phyloP scores from a whole-genome alignment of 805 yeast species.

The Jamesozyma gamospora region DNA sequence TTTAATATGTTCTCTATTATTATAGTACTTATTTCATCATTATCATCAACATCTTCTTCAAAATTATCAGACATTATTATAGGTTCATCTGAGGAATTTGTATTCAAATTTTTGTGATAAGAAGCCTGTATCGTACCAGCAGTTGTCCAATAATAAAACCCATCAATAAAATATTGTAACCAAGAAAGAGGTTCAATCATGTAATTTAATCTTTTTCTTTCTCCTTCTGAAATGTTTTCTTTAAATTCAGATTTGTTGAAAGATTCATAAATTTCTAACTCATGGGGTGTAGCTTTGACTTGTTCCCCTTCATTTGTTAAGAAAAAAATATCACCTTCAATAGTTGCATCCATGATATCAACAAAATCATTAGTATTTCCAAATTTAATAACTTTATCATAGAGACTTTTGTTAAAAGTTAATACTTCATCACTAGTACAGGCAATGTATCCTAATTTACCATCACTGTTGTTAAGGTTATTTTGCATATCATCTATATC shows the following conservation, averaged over 20 bases:
- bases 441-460: constrained; percentile 17
- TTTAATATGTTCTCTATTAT: constrained; percentile 6
- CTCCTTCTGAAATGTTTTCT: constrained; percentile 12
- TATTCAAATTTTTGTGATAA: constrained; percentile 9
- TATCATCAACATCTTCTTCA: constrained; percentile 3
- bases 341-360: not conserved
- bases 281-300: constrained; percentile 23
- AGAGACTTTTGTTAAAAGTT: constrained; percentile 16
- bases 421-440: constrained; percentile 27
- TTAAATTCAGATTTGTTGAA: constrained; percentile 8
- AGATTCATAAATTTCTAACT: constrained; percentile 14
- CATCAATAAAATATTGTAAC: constrained; percentile 26
- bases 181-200: constrained; percentile 23
- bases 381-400: constrained; percentile 18
- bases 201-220: constrained; percentile 3
- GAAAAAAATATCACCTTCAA: constrained; percentile 2
- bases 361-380: constrained; percentile 5
- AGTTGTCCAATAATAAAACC: constrained; percentile 22
- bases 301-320: constrained; percentile 7
- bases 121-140: constrained; percentile 23
- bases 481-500: constrained; percentile 9
- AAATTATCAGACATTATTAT: not conserved
- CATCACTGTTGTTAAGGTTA: not conserved
- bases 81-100: not conserved
- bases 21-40: constrained; percentile 6